phyloP scores from a whole-genome alignment of 2,329 filamentous ascomycete species.

The Pseudonectria foliicola region DNA sequence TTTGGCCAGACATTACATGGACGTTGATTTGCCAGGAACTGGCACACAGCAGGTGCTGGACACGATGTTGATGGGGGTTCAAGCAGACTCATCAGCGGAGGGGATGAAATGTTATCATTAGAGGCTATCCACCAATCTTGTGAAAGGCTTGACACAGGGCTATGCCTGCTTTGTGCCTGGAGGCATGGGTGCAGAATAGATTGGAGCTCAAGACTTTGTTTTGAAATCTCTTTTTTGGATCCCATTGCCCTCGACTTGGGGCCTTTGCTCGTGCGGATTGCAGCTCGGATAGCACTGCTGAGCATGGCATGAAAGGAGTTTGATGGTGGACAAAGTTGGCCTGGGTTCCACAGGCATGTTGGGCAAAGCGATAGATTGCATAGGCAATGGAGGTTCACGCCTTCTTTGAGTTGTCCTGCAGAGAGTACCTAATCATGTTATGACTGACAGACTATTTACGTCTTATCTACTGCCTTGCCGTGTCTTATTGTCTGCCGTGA shows the following conservation, averaged over 20 bases:
- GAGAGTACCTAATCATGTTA: constrained; percentile 26
- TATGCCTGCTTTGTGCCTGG: constrained; percentile 7
- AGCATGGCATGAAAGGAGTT: constrained; percentile 20
- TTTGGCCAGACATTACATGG: constrained; percentile 9
- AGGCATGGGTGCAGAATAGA: constrained; percentile 7
- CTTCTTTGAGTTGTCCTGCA: constrained; percentile 23
- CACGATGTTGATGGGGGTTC: too few relatives aligned
- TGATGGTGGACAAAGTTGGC: constrained; percentile 11
- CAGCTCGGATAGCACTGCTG: constrained; percentile 17
- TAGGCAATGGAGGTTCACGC: constrained; percentile 31
- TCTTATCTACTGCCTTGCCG: too few relatives aligned
- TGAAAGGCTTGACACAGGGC: constrained; percentile 6
- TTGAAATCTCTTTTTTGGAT: constrained; percentile 8
- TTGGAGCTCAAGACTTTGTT: constrained; percentile 6
- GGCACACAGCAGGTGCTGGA: too few relatives aligned
- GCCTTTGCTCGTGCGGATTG: constrained; percentile 6
- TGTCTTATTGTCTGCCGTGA: constrained; percentile 3
- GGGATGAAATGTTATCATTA: constrained; percentile 9
- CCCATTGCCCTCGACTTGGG: constrained; percentile 10
- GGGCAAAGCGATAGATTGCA: constrained; percentile 31
- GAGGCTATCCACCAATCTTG: constrained; percentile 10
- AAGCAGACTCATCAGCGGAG: too few relatives aligned
- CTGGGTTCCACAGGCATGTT: constrained; percentile 15
- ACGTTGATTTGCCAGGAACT: too few relatives aligned
- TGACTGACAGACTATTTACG: constrained; percentile 21